Conservation (phyloP, 2,329 filamentous ascomycete genomes). For the Didymella pomorum region DNA sequence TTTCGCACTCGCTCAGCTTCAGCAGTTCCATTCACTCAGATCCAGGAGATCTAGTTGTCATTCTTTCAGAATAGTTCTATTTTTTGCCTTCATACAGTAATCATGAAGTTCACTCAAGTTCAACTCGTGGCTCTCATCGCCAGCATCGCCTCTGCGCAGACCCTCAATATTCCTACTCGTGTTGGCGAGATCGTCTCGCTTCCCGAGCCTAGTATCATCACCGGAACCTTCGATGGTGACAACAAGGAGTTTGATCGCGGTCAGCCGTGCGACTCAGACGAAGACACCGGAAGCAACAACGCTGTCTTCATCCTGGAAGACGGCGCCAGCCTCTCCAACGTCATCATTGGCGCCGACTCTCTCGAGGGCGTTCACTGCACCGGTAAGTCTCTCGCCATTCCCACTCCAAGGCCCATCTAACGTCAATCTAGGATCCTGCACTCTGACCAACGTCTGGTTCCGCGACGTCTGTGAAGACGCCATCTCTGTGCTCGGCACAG, state of each 20-base stretch:
- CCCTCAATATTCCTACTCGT: slow-evolving; percentile 45
- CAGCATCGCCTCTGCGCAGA: slow-evolving; percentile 40
- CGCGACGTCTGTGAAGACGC: slow-evolving; percentile 47
- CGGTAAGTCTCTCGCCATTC: slow-evolving; percentile 43
- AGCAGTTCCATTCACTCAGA: not conserved
- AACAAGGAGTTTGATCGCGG: slow-evolving; percentile 38
- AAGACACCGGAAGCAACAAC: slow-evolving; percentile 38
- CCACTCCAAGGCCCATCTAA: not conserved
- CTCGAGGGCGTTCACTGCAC: slow-evolving; percentile 61
- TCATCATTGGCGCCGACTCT: slow-evolving; percentile 62
- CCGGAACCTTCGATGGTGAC: slow-evolving; percentile 29
- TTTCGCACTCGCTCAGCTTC: not conserved
- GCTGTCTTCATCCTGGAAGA: slow-evolving; percentile 62
- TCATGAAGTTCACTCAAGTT: slow-evolving; percentile 33
- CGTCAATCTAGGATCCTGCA: slow-evolving; percentile 52
- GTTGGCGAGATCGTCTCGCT: slow-evolving; percentile 40
- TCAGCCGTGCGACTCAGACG: slow-evolving; percentile 31
- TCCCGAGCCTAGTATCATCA: slow-evolving; percentile 35
- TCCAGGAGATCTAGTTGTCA: slow-evolving; percentile 16
- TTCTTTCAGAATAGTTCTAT: not conserved
- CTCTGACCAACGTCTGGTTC: slow-evolving; percentile 47
- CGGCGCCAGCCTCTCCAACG: slow-evolving; percentile 61
- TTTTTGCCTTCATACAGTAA: not conserved
- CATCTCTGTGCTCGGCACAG: slow-evolving; percentile 38
- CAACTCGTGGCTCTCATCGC: slow-evolving; percentile 35